Base-by-base conservation (phyloP, 2,329 filamentous ascomycete genomes). In the Epichloe aotearoae region DNA sequence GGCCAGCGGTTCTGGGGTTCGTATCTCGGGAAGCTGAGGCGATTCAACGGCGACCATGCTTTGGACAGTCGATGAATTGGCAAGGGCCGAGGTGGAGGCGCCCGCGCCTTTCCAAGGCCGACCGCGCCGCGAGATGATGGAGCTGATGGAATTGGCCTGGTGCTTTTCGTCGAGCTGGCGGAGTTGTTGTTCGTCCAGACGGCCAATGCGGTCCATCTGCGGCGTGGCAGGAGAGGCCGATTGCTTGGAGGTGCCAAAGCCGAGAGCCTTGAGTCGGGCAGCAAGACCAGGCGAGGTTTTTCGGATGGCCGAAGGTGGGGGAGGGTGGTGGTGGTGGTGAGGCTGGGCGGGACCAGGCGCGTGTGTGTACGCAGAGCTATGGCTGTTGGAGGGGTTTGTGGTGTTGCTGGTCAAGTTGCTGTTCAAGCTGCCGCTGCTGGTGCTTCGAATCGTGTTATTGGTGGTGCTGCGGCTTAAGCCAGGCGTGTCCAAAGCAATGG, bases 91-190 rank as follows among this genome's bases (percentile, higher is more conserved):
- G 50, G 53, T 55, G 51, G 58, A 60, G 57, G 61, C 59, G 63
- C 78, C 76, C 62, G 77, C 74, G 64, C 80, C 82, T 70, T 79
- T 86, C 84, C 84, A 88, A 59, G 83, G 77, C 61, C 81, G 80
- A 62, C 84, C 84, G 60, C 82, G 76, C 62, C 82, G 76, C 65
- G 82, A 74, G 59, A 86, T 71, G 57, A 71, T 56, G 71, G 71
- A 55, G 62, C 62, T 56, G 63, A 62, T 56, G 23, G 76, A 78
- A 61, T 73, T 72, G 53, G 79, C 75, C 57, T 76, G 75, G 62
- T 86, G 82, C 34, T 52, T 49, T 33, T 79, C 72, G 69, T 89
- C 84, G 59, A 88, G 76, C 60, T 81, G 74, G 57, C 80, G 77
- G 52, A 88, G 73, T 59, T 87, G 83, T 56, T 82, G 73, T 65